Conservation (phyloP, 805 yeast genomes). For the Candida insectorum region DNA sequence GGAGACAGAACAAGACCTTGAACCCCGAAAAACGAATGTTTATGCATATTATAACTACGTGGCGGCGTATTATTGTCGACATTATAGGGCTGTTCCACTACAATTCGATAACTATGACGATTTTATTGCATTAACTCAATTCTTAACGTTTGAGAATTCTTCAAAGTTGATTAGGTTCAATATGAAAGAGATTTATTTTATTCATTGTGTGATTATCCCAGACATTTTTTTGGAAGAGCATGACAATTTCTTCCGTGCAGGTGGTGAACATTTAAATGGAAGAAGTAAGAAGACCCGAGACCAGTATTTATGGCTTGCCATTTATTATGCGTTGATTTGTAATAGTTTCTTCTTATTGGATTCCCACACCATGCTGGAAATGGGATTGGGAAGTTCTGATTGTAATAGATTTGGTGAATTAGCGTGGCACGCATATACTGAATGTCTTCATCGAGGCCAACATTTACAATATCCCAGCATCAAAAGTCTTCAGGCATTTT, state of each 20-base stretch:
- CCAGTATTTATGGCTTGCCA: constrained; percentile 24
- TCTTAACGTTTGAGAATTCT: constrained; percentile 6
- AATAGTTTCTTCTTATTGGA: constrained; percentile 23
- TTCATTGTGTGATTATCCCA: constrained; percentile 12
- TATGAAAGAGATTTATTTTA: constrained; percentile 15
- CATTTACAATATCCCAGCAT: constrained; percentile 26
- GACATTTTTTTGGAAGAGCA: constrained; percentile 11
- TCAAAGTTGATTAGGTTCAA: constrained; percentile 8
- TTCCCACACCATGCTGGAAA: constrained; percentile 14
- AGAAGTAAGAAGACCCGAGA: constrained; percentile 18
- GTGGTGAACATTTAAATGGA: constrained; percentile 20
- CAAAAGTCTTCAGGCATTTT: constrained; percentile 20
- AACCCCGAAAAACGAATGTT: background rate
- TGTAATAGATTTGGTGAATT: constrained; percentile 24
- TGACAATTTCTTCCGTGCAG: constrained; percentile 19
- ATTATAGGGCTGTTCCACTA: too few relatives aligned
- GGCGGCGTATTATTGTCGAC: too few relatives aligned
- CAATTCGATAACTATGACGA: constrained; percentile 4
- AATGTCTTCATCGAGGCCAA: constrained; percentile 27
- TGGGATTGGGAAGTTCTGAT: constrained; percentile 18
- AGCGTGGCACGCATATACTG: constrained; percentile 26
- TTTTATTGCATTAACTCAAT: constrained; percentile 3
- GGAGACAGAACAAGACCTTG: background rate
- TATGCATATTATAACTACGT: background rate
- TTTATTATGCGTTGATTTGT: constrained; percentile 27